These are phyloP conservation scores for Elongisporangium undulatum DNA, from an alignment of 352 stramenopile genomes.

Conservation along the genomic window DNA sequence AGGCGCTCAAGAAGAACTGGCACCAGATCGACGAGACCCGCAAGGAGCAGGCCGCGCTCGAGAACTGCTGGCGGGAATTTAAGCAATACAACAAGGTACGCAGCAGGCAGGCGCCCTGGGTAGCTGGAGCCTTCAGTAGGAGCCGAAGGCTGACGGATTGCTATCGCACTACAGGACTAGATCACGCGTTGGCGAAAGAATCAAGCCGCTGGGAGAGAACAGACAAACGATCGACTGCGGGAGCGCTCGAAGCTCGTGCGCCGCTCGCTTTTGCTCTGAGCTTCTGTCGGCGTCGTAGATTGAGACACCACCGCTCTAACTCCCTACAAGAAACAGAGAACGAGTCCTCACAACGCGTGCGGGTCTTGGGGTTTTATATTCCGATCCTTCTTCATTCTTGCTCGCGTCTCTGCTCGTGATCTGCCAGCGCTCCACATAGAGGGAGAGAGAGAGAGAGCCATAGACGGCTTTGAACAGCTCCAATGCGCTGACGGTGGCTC, in stretches of 20 bases:
- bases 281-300: background rate
- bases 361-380: background rate
- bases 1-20: slow-evolving; percentile 87
- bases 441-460: too few species aligned
- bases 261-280: background rate
- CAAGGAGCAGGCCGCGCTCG: slow-evolving; percentile 83
- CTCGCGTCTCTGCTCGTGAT: too few species aligned
- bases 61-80: slow-evolving; percentile 81
- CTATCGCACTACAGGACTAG: background rate
- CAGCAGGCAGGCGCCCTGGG: too few species aligned
- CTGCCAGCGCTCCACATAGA: too few species aligned
- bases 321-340: background rate
- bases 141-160: background rate
- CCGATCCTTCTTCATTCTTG: too few species aligned
- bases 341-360: background rate
- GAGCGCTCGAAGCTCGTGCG: background rate
- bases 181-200: background rate
- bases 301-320: background rate
- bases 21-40: slow-evolving; percentile 80
- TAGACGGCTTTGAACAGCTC: too few species aligned
- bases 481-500: too few species aligned
- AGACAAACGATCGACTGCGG: background rate
- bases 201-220: background rate
- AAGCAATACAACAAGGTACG: slow-evolving; percentile 43
- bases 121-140: too few species aligned